Base-by-base conservation (phyloP, 2,329 filamentous ascomycete genomes). In the Pseudogymnoascus verrucosus region DNA sequence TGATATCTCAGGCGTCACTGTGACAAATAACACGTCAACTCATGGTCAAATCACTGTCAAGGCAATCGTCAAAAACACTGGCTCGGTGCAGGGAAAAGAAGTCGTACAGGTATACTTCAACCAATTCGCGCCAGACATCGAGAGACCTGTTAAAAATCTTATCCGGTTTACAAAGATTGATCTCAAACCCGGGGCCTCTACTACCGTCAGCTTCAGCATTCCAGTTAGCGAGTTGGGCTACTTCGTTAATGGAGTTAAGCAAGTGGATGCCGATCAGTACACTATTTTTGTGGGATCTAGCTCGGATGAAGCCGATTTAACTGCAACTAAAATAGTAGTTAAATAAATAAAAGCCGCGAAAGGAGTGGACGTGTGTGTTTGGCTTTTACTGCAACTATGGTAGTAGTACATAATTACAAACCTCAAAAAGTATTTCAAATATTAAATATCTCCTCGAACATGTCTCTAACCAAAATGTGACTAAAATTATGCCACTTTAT, bases 91-190 rank as follows among this genome's bases (percentile, higher is more conserved):
- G 8, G 39, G 39, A 8, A 42, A 42, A 19, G 39, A 42, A 42
- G 39, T 42, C 8, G 39, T 42, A 5, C 39, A 42, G 39, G 39
- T 44, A 11, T 44, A 23, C 40, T 44, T 44, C 40, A 44, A 44
- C 5, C 34, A 26, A 39, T 61, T 39, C 23, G 34, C 59, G 12
- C 26, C 26, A n/a, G 59, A 34, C 7, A 61, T 61, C 34, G 59
- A 61, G 34, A 34, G 26, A 23, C 59, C 59, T n/a, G 21, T 21
- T 23, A 61, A 61, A 39, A 61, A 61, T 5, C 39, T 61, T 5
- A 42, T 61, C 59, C 34, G 59, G 6, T 61, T 61, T 14, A 39
- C 26, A 3, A 61, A 61, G 34, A 34, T 61, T 39, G 59, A 61
- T 34, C 34, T 42, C 14, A 23, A 34, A 4, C 26, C 34, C 23